A percentile compares a stretch with the other conserved stretches of the same genome.
Evolutionary conservation across 371 early-diverging fungal genomes (phyloP).

Genomic region (Lichtheimia corymbifera): DNA sequence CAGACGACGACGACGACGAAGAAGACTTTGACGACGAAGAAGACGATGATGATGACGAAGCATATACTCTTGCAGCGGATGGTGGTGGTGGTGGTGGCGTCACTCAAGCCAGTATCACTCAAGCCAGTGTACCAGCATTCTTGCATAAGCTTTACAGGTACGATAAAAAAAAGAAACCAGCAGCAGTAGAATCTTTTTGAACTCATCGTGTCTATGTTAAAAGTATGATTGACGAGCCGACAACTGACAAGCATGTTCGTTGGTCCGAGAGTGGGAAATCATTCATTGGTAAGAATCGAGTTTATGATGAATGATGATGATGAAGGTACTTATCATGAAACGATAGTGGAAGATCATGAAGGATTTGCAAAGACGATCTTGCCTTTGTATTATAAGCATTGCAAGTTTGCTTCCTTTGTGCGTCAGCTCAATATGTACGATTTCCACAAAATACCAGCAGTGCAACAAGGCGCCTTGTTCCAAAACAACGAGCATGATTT

Average conservation of each 20-base stretch:
- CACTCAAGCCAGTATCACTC: slow-evolving; percentile 13
- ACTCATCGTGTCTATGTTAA: slow-evolving; percentile 6
- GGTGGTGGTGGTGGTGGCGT: too few relatives aligned
- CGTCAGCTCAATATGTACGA: slow-evolving; percentile 95
- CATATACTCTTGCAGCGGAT: too few relatives aligned
- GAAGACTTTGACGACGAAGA: too few relatives aligned
- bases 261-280: slow-evolving; percentile 79
- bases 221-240: slow-evolving; percentile 74
- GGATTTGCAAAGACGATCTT: slow-evolving; percentile 86
- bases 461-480: slow-evolving; percentile 73
- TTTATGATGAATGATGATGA: background rate
- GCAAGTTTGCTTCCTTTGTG: slow-evolving; percentile 91
- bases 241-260: slow-evolving; percentile 64
- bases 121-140: slow-evolving; percentile 19
- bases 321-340: background rate
- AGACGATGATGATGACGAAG: too few relatives aligned
- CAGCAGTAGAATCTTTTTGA: background rate
- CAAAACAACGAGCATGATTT: slow-evolving; percentile 59
- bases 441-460: slow-evolving; percentile 77
- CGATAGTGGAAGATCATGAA: slow-evolving; percentile 61
- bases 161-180: slow-evolving; percentile 1
- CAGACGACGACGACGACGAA: too few relatives aligned
- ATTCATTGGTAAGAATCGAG: slow-evolving; percentile 55
- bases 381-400: slow-evolving; percentile 89
- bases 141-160: slow-evolving; percentile 23